Evolutionary conservation across 108 stramenopile genomes (phyloP).

Genomic region (Epithemia pelagica): DNA sequence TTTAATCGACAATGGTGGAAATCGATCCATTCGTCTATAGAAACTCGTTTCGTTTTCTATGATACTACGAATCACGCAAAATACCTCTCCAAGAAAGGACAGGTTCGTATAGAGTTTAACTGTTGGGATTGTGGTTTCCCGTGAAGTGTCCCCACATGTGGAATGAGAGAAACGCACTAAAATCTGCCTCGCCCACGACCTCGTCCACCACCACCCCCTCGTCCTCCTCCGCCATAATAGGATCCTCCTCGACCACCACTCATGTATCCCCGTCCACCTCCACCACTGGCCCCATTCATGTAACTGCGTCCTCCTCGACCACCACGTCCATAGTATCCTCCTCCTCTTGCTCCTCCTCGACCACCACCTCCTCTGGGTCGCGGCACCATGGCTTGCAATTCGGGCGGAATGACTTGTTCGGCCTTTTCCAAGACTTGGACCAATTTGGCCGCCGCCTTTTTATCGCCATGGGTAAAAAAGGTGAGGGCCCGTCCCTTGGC

Average conservation of each 20-base stretch:
- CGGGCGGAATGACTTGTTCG: constrained; percentile 71
- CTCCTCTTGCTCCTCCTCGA: constrained; percentile 42
- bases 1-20: no score
- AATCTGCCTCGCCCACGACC: constrained; percentile 13
- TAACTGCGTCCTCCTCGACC: constrained; percentile 59
- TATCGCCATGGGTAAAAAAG: constrained; percentile 84
- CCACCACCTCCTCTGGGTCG: constrained; percentile 48
- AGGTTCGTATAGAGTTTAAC: no score
- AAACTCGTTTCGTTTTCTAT: no score
- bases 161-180: no score
- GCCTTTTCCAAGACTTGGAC: constrained; percentile 81
- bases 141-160: no score
- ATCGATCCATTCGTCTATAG: no score
- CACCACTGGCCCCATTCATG: constrained; percentile 40
- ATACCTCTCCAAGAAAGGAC: no score
- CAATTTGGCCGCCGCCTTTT: constrained; percentile 70
- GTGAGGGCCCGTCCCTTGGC: constrained; percentile 88
- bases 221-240: constrained; percentile 23
- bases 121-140: no score
- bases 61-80: no score
- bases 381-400: constrained; percentile 68
- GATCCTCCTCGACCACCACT: constrained; percentile 34
- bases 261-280: constrained; percentile 36
- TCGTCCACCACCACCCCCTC: background rate
- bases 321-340: constrained; percentile 12